Percentiles rank a stretch among this genome's conserved stretches.
Evolutionary conservation across 2,329 filamentous ascomycete genomes (phyloP).

Genomic region (Setomelanomma holmii): DNA sequence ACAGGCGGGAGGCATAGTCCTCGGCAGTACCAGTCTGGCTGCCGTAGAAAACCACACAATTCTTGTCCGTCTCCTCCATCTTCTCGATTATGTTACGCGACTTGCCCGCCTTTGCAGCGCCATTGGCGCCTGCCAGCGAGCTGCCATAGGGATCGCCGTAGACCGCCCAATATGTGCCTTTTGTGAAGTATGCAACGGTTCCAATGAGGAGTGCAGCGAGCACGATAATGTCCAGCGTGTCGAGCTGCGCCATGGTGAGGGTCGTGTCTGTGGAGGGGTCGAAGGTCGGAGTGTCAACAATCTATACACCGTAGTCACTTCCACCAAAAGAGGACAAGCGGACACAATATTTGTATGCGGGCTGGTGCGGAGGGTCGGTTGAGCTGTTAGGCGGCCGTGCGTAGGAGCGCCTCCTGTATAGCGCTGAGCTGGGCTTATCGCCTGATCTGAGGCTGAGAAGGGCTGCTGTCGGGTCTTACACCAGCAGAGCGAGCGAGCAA

Average conservation of each 20-base stretch:
- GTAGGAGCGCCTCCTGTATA: conserved; percentile 9
- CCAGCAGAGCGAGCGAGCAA: neutral
- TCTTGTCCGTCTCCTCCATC: conserved; percentile 94
- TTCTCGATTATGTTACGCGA: conserved; percentile 94
- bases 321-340: conserved; percentile 36
- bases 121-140: conserved; percentile 71
- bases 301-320: conserved; percentile 29
- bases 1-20: conserved; percentile 93
- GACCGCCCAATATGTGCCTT: conserved; percentile 91
- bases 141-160: conserved; percentile 87
- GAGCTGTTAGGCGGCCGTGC: conserved; percentile 20
- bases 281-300: conserved; percentile 15
- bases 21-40: conserved; percentile 98
- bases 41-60: conserved; percentile 98
- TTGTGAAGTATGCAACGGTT: conserved; percentile 95
- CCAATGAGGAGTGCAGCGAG: conserved; percentile 83
- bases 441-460: conserved; percentile 5
- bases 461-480: conserved; percentile 6
- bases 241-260: conserved; percentile 86
- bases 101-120: conserved; percentile 77
- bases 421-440: conserved; percentile 3
- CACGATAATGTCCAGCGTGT: conserved; percentile 93
- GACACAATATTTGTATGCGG: conserved; percentile 34
- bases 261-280: conserved; percentile 1
- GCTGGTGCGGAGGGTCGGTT: conserved; percentile 17